Conservation (phyloP, 805 yeast genomes). For the Candida methanosorbosa region DNA sequence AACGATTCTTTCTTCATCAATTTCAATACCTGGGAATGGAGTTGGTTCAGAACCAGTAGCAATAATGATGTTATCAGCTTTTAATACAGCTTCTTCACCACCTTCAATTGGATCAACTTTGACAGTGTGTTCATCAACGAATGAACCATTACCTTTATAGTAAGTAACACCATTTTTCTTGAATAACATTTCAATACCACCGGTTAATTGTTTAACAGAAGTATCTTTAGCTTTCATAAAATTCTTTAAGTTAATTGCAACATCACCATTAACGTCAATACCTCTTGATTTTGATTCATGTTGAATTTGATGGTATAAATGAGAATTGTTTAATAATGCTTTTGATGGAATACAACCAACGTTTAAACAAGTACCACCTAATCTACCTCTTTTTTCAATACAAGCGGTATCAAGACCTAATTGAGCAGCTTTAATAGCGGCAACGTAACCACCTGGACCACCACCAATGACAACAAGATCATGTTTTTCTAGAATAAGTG, state of each 20-base stretch:
- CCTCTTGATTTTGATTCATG: constrained; percentile 85
- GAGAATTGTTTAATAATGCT: constrained; percentile 90
- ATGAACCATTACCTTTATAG: constrained; percentile 89
- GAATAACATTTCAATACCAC: constrained; percentile 91
- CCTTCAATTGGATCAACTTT: constrained; percentile 85
- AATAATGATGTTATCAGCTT: constrained; percentile 82
- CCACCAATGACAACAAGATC: constrained; percentile 96
- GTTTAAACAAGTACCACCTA: constrained; percentile 98
- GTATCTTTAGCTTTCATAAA: constrained; percentile 90
- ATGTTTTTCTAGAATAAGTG: constrained; percentile 37
- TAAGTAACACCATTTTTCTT: constrained; percentile 93
- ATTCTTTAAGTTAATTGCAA: constrained; percentile 61
- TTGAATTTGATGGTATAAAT: constrained; percentile 79
- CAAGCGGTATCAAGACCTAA: constrained; percentile 92
- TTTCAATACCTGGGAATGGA: constrained; percentile 95
- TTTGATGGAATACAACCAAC: constrained; percentile 99
- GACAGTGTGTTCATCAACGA: constrained; percentile 70
- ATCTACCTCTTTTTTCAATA: constrained; percentile 89
- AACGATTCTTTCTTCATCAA: constrained; percentile 96
- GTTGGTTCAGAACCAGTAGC: constrained; percentile 99
- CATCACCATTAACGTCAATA: constrained; percentile 69
- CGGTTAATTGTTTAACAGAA: constrained; percentile 80
- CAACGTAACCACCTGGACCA: constrained; percentile 99
- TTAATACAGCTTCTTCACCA: constrained; percentile 58
- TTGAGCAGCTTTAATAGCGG: constrained; percentile 98